Conservation (phyloP, 768 basidiomycete genomes). For the Tephrocybe rancida region DNA sequence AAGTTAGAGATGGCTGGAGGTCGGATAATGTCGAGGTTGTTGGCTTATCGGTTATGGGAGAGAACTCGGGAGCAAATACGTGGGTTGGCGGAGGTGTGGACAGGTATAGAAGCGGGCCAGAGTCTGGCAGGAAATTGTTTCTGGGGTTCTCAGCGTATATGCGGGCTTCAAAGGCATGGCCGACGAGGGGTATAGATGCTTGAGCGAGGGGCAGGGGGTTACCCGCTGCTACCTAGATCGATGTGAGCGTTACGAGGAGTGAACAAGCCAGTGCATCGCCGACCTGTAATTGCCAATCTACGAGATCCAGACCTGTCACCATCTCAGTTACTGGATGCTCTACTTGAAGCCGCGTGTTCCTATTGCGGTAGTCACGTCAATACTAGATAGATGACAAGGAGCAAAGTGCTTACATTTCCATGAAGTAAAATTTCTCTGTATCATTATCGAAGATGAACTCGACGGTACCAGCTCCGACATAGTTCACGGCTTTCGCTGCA, state of each 20-base stretch:
- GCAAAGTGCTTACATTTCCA: conserved; percentile 77
- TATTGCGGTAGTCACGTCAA: conserved; percentile 24
- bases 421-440: conserved; percentile 85
- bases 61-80: conserved; percentile 56
- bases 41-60: conserved; percentile 22
- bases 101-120: conserved; percentile 78
- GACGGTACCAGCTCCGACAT: conserved; percentile 92
- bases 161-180: conserved; percentile 93
- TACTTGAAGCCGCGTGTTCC: conserved; percentile 86
- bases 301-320: conserved; percentile 91
- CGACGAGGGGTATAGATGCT: conserved; percentile 79
- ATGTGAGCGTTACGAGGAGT: background rate
- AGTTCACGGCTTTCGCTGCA: conserved; percentile 90
- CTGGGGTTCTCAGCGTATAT: conserved; percentile 96
- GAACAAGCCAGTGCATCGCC: background rate
- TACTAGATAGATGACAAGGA: background rate
- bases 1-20: conserved; percentile 32
- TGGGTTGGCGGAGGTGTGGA: conserved; percentile 79
- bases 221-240: conserved; percentile 76
- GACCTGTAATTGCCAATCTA: conserved; percentile 93
- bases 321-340: conserved; percentile 96
- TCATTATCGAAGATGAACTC: conserved; percentile 98
- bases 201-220: conserved; percentile 83
- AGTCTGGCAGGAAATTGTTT: conserved; percentile 92
- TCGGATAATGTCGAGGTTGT: conserved; percentile 24